These are phyloP conservation scores for Fistulina hepatica DNA, from an alignment of 1,284 basidiomycete species.

Conservation along the genomic window DNA sequence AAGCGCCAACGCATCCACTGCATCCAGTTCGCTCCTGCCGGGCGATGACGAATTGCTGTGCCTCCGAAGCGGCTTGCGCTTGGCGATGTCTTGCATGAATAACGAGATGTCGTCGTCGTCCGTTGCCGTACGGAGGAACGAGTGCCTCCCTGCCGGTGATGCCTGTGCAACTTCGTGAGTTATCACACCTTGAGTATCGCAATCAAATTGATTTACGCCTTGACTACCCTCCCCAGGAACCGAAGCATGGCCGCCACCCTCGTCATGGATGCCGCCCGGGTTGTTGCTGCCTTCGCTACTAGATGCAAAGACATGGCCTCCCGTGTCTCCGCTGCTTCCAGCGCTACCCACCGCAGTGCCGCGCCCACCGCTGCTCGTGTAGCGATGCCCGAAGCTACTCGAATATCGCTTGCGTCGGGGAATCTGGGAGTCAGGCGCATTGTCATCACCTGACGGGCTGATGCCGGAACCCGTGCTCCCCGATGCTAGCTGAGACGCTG, in stretches of 20 bases:
- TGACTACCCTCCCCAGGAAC: conserved; percentile 20
- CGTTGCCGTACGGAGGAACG: conserved; percentile 36
- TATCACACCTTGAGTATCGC: too few species aligned
- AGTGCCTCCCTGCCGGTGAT: conserved; percentile 19
- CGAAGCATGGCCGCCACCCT: conserved; percentile 2
- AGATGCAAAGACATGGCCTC: too few species aligned
- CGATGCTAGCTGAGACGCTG: too few species aligned
- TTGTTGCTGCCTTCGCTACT: conserved; percentile 26
- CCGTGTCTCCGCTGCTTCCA: neutral
- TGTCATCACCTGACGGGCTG: conserved; percentile 5
- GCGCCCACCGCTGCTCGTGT: conserved; percentile 28
- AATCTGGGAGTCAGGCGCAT: conserved; percentile 4
- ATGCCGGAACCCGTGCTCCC: conserved; percentile 14
- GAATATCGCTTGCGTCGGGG: conserved; percentile 46
- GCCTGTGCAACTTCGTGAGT: neutral
- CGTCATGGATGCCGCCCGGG: conserved; percentile 24
- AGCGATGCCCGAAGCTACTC: conserved; percentile 63
- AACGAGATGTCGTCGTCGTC: conserved; percentile 68
- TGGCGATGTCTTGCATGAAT: conserved; percentile 65
- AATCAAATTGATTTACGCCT: too few species aligned
- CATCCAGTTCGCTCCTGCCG: conserved; percentile 3
- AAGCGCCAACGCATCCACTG: conserved; percentile 10
- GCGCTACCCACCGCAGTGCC: neutral
- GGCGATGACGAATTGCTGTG: conserved; percentile 12
- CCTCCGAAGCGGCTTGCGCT: conserved; percentile 44